Evolutionary conservation across 1,284 basidiomycete genomes (phyloP).

Genomic region (Heimioporus punctisporus): DNA sequence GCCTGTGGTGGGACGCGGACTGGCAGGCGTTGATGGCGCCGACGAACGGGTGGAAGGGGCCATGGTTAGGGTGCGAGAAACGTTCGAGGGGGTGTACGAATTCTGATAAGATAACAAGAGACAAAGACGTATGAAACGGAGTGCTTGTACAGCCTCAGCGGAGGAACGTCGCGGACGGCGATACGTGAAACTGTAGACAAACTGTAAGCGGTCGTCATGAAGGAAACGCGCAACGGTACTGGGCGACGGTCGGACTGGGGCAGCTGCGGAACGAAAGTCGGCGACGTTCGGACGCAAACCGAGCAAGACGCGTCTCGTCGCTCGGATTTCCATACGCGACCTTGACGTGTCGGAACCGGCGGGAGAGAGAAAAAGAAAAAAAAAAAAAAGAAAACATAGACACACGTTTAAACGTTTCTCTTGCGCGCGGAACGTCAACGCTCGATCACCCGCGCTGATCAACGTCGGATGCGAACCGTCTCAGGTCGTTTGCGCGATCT

Average conservation of each 20-base stretch:
- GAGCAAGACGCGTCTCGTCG: too few species aligned
- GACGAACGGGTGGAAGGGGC: slow-evolving; percentile 31
- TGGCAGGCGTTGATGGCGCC: slow-evolving; percentile 29
- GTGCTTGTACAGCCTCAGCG: background rate
- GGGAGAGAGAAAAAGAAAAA: too few species aligned
- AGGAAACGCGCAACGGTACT: background rate
- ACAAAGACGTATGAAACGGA: background rate
- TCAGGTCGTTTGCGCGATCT: slow-evolving; percentile 2
- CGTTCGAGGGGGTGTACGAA: background rate
- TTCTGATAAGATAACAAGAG: background rate
- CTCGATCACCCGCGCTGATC: background rate
- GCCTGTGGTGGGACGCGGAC: slow-evolving; percentile 9
- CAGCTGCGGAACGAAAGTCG: background rate
- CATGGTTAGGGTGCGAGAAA: slow-evolving; percentile 18
- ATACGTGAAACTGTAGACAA: background rate
- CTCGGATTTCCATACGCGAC: too few species aligned
- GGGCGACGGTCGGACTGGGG: background rate
- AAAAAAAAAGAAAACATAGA: too few species aligned
- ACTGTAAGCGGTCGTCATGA: background rate
- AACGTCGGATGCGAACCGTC: background rate
- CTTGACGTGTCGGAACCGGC: too few species aligned
- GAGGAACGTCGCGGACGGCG: background rate
- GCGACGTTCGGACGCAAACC: background rate
- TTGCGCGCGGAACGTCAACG: too few species aligned
- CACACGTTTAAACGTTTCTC: too few species aligned